phyloP scores from a whole-genome alignment of 192 early-diverging fungal genomes.

The Chytriomyces confervae region DNA sequence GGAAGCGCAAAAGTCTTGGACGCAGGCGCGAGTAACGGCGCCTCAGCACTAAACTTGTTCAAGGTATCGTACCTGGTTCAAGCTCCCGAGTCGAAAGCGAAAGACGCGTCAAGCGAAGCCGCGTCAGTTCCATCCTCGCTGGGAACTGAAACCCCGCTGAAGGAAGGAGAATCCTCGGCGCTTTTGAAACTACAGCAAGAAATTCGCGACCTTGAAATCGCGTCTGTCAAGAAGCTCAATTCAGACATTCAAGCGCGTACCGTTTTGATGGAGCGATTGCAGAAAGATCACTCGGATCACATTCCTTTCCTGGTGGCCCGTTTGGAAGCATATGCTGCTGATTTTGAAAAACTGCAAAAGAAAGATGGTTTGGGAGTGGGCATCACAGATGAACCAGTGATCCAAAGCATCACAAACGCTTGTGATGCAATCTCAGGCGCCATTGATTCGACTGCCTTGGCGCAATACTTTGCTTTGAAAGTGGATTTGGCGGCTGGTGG shows the following conservation, averaged over 20 bases:
- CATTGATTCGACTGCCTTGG: slow-evolving; percentile 69
- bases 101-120: slow-evolving; percentile 34
- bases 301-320: slow-evolving; percentile 62
- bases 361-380: slow-evolving; percentile 16
- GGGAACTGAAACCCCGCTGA: not conserved
- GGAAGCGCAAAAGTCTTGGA: slow-evolving; percentile 56
- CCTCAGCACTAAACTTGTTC: not conserved
- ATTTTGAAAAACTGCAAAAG: slow-evolving; percentile 50
- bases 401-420: not conserved
- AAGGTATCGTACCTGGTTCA: slow-evolving; percentile 57
- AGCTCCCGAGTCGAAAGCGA: slow-evolving; percentile 47
- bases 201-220: slow-evolving; percentile 78
- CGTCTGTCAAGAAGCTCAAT: slow-evolving; percentile 80
- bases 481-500: slow-evolving; percentile 53
- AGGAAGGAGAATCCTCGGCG: not conserved
- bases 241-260: slow-evolving; percentile 62
- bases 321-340: slow-evolving; percentile 60
- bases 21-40: not conserved
- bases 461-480: slow-evolving; percentile 67
- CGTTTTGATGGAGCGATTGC: slow-evolving; percentile 62
- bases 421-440: not conserved
- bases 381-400: not conserved
- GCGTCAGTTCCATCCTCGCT: not conserved
- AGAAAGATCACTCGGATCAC: slow-evolving; percentile 63
- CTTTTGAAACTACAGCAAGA: slow-evolving; percentile 57